Evolutionary conservation across 192 early-diverging fungal species (phyloP), one percentile per base, ranked within the genome.

Genomic region (Rhizophagus clarus): DNA sequence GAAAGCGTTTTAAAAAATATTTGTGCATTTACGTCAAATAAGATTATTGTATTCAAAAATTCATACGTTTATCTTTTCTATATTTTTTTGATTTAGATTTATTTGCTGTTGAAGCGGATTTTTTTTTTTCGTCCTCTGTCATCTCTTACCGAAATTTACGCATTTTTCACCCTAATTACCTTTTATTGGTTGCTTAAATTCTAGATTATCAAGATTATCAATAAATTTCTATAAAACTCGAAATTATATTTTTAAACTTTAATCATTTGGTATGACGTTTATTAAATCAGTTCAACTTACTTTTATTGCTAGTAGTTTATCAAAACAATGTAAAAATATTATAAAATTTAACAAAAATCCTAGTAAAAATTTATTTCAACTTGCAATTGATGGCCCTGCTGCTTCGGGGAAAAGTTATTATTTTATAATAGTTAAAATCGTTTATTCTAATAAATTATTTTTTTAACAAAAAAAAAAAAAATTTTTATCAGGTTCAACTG

Each of bases 311-410:
- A 45, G 11, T 45, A 45, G 12, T 45, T 45, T 45, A 45, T 10
- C 42, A 3, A 10, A 1, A 45, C 42, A 45, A 45, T 45, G 42
- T 45, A 45, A 12, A 12, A 45, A 45, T 45, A 56, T 0, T 56
- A 22, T 22, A 22, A 20, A 20, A 56, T 56, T 20, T 56, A 20
- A 56, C 17, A 56, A 56, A 66, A 40, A 24, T n/a, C 10, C 51
- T 15, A 28, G 62, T 34, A 34, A 20, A 75, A 75, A 61, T 62
- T 56, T 75, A 45, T 91, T 92, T 74, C 84, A 88, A 80, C 85
- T 94, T 66, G 94, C 95, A 26, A 94, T 96, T 47, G 95, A 96
- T 82, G 95, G 95, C 0, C 93, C 93, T 4, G 92, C 92, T 14
- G 94, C 93, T 6, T 92, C 92, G 17, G 95, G 95, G 51, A 96